Base-by-base conservation (phyloP, 345 rosid species). In the Corchorus olitorius region DNA sequence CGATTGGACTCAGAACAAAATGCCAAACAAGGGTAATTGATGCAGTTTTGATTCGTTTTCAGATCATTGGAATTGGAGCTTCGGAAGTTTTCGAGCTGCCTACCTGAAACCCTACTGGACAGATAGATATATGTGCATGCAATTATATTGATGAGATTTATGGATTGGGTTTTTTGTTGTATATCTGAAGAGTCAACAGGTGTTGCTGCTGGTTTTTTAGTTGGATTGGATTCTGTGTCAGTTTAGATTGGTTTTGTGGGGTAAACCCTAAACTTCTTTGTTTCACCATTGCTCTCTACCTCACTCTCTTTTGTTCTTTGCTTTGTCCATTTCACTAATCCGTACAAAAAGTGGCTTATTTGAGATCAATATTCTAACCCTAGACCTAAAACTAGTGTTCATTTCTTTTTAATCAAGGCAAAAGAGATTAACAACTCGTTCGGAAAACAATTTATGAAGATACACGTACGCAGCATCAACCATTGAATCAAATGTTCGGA, bases 41-140 rank as follows among this genome's bases (percentile, higher is more conserved):
- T 15, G 71, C 73, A 48, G 73, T 35, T 76, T 81, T 77, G 75
- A 77, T 81, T 77, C 54, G 49, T 11, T 65, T 72, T 72, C 77
- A 75, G 84, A 75, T 37, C 76, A 54, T 82, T 75, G 77, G 77
- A 75, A 75, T 75, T 75, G 59, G 79, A 60, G 79, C 74, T 78
- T 72, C 61, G 79, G 84, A 77, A 35, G 49, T 63, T 77, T 77
- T 37, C 37, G 48, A 39, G 75, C 78, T 81, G 81, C 75, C 17
- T 11, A 74, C 58, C 79, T 75, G 74, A 78, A 48, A 70, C 52
- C 46, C 49, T 75, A 19, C 71, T 54, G 3, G 15, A 33, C 20
- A 45, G 9, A 45, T 45, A 48, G 12, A 46, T 60, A 12, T 41
- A 16, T 45, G 3, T 41, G 37, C 9, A 33, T 39, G 43, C 5